Evolutionary conservation across 2,329 filamentous ascomycete species (phyloP).

Genomic region (Elsinoe batatas): DNA sequence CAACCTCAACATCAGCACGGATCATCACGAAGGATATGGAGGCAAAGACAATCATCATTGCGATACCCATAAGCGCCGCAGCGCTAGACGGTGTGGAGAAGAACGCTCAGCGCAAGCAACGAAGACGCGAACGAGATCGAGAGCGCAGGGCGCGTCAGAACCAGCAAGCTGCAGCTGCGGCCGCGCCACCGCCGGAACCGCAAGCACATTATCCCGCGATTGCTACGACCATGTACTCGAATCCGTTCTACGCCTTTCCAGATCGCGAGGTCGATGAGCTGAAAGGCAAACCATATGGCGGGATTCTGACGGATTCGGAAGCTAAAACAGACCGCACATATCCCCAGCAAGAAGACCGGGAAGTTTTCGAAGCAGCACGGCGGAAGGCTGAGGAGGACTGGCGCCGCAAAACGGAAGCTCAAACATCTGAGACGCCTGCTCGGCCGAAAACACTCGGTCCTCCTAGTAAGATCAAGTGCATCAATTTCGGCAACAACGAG

Average conservation of each 20-base stretch:
- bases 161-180: conserved; percentile 33
- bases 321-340: conserved; percentile 86
- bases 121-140: conserved; percentile 37
- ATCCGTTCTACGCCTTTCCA: conserved; percentile 78
- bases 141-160: conserved; percentile 32
- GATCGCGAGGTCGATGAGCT: conserved; percentile 82
- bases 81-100: conserved; percentile 28
- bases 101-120: conserved; percentile 44
- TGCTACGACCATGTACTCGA: conserved; percentile 55
- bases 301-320: conserved; percentile 78
- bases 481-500: conserved; percentile 94
- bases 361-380: conserved; percentile 80
- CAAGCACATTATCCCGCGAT: conserved; percentile 48
- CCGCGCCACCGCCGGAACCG: conserved; percentile 22
- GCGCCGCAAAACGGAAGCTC: conserved; percentile 57
- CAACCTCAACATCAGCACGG: conserved; percentile 12
- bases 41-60: conserved; percentile 44
- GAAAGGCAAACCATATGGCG: conserved; percentile 90
- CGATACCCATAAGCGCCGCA: conserved; percentile 28
- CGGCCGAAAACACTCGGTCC: conserved; percentile 62
- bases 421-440: conserved; percentile 52
- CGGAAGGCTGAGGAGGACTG: conserved; percentile 88
- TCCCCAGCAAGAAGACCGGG: conserved; percentile 68
- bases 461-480: conserved; percentile 94
- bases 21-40: conserved; percentile 17